A percentile compares a stretch with the other conserved stretches of the same genome.
Conservation (phyloP, 805 yeast genomes). For the Dipodascus albidus region DNA sequence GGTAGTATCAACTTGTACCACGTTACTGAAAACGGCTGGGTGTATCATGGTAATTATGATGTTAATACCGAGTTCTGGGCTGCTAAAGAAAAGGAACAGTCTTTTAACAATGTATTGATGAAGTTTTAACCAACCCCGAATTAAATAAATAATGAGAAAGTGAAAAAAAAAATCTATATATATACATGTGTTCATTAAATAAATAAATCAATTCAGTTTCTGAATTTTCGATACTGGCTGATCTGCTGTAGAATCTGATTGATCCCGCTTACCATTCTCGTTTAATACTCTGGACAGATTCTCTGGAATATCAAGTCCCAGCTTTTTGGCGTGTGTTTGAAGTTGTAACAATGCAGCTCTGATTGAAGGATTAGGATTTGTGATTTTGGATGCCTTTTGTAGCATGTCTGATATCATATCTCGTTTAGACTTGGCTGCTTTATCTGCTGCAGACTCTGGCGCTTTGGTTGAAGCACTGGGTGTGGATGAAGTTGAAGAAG, state of each 20-base stretch:
- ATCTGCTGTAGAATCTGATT: background rate
- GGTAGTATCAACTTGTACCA: constrained; percentile 91
- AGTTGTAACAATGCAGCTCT: constrained; percentile 26
- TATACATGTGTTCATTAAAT: too few species aligned
- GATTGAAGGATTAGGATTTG: constrained; percentile 25
- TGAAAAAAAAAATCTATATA: too few species aligned
- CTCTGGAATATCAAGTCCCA: constrained; percentile 4
- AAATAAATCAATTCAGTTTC: background rate
- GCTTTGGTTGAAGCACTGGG: background rate
- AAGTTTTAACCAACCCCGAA: constrained; percentile 19
- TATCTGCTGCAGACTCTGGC: background rate
- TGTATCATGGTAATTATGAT: constrained; percentile 88
- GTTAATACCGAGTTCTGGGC: constrained; percentile 90
- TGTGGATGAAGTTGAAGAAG: background rate
- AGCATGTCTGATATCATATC: constrained; percentile 22
- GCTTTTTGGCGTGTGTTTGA: constrained; percentile 19
- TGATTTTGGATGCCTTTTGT: constrained; percentile 26
- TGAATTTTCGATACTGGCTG: background rate
- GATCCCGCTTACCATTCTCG: background rate
- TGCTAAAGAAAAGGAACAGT: constrained; percentile 73
- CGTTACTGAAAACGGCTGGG: constrained; percentile 91
- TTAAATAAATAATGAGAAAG: too few species aligned
- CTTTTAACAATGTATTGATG: constrained; percentile 71
- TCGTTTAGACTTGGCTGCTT: background rate
- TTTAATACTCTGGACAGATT: too few species aligned